Evolutionary conservation across 2,329 filamentous ascomycete genomes (phyloP).

Genomic region (Macroventuria anomochaeta): DNA sequence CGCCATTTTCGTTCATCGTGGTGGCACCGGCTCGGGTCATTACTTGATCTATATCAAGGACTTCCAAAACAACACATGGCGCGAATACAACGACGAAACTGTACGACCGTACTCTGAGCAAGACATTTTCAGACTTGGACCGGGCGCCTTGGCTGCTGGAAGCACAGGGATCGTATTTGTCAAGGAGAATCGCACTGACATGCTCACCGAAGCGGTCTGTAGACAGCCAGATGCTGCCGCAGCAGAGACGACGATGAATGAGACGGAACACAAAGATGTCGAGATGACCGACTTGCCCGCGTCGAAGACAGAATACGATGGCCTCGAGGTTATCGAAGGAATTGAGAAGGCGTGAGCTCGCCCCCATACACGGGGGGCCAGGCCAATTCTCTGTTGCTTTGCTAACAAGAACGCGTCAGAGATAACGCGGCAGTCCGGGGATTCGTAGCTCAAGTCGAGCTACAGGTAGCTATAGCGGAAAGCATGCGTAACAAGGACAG

Average conservation of each 20-base stretch:
- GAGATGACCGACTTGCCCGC: constrained; percentile 20
- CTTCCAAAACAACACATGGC: constrained; percentile 81
- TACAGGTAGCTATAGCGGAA: background rate
- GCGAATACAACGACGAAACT: constrained; percentile 89
- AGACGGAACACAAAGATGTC: background rate
- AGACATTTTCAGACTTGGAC: constrained; percentile 73
- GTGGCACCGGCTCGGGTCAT: constrained; percentile 71
- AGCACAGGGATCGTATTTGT: constrained; percentile 79
- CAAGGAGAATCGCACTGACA: constrained; percentile 67
- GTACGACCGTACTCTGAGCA: constrained; percentile 71
- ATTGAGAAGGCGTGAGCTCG: constrained; percentile 35
- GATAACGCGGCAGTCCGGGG: background rate
- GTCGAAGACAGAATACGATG: constrained; percentile 12
- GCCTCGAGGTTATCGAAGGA: constrained; percentile 37
- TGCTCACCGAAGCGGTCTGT: constrained; percentile 62
- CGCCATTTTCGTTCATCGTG: constrained; percentile 90
- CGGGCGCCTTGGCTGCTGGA: constrained; percentile 56
- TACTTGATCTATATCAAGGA: constrained; percentile 98
- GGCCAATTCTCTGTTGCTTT: background rate
- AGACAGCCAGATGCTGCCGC: constrained; percentile 21
- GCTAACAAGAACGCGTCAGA: constrained; percentile 1
- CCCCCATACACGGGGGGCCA: background rate
- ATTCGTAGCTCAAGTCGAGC: background rate
- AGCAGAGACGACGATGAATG: background rate
- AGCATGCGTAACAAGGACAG: background rate